These are phyloP conservation scores for Abortiporus biennis DNA, from an alignment of 1,284 basidiomycete genomes.

Conservation along the genomic window DNA sequence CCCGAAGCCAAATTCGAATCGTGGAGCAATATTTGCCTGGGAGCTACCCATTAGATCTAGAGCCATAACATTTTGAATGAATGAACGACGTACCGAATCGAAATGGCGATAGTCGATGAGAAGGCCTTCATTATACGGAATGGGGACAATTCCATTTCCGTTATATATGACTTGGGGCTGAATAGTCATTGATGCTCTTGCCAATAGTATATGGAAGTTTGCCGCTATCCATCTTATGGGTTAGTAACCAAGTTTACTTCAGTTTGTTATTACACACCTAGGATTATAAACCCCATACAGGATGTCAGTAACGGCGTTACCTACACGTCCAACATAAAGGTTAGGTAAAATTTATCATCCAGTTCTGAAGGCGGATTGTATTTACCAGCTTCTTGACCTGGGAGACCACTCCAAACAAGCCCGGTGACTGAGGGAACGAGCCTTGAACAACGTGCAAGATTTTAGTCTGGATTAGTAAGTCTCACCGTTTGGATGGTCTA, in stretches of 20 bases:
- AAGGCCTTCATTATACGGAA: conserved; percentile 35
- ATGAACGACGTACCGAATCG: conserved; percentile 45
- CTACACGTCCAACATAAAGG: conserved; percentile 29
- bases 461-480: not conserved
- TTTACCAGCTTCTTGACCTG: conserved; percentile 66
- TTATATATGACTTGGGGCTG: conserved; percentile 25
- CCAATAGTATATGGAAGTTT: conserved; percentile 40
- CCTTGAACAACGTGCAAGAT: conserved; percentile 19
- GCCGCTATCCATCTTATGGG: conserved; percentile 30
- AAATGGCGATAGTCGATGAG: conserved; percentile 77
- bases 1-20: conserved; percentile 48
- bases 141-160: conserved; percentile 20
- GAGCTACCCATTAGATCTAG: not conserved
- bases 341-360: not conserved
- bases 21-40: conserved; percentile 25
- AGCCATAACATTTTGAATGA: too few species aligned
- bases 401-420: conserved; percentile 50
- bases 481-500: conserved; percentile 54
- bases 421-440: not conserved
- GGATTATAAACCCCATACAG: conserved; percentile 63
- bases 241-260: conserved; percentile 8
- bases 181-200: conserved; percentile 40
- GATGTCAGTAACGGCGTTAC: conserved; percentile 57
- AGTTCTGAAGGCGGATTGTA: conserved; percentile 4
- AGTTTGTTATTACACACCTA: conserved; percentile 30